Percentiles rank a stretch among this genome's conserved stretches.
Evolutionary conservation across 345 rosid genomes (phyloP).

Genomic region (Euphorbia pulcherrima): DNA sequence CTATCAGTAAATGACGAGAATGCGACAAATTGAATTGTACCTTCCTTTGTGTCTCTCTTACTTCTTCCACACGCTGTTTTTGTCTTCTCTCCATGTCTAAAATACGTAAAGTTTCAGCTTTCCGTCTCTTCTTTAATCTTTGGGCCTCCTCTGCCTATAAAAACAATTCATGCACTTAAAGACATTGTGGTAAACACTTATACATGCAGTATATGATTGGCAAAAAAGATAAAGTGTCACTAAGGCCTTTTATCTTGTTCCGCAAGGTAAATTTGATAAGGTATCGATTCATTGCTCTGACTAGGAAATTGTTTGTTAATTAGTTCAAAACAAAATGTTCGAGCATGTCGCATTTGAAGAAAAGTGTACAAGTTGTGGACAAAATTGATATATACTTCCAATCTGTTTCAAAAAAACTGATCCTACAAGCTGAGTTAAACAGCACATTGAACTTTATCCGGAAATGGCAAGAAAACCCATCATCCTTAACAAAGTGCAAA

Average conservation of each 20-base stretch:
- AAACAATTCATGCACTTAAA: neutral
- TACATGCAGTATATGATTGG: neutral
- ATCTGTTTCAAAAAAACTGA: neutral
- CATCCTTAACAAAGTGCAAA: neutral
- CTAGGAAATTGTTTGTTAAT: neutral
- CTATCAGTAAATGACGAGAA: neutral
- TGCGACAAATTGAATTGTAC: slow-evolving; percentile 22
- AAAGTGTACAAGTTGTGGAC: neutral
- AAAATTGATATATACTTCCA: neutral
- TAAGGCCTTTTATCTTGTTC: neutral
- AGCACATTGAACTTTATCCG: neutral
- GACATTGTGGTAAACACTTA: neutral
- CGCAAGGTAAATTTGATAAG: neutral
- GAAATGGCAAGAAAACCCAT: neutral
- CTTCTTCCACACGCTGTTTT: slow-evolving; percentile 80
- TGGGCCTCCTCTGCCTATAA: slow-evolving; percentile 73
- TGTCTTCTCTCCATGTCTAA: slow-evolving; percentile 80
- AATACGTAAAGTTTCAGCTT: slow-evolving; percentile 52
- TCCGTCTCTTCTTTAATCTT: slow-evolving; percentile 63
- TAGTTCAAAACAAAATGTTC: neutral
- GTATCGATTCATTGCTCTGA: neutral
- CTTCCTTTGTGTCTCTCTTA: slow-evolving; percentile 84
- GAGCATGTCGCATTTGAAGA: neutral
- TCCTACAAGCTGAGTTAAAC: neutral
- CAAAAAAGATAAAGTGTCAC: neutral